Conservation (phyloP, 2,329 filamentous ascomycete species). For the Colletotrichum melonis region DNA sequence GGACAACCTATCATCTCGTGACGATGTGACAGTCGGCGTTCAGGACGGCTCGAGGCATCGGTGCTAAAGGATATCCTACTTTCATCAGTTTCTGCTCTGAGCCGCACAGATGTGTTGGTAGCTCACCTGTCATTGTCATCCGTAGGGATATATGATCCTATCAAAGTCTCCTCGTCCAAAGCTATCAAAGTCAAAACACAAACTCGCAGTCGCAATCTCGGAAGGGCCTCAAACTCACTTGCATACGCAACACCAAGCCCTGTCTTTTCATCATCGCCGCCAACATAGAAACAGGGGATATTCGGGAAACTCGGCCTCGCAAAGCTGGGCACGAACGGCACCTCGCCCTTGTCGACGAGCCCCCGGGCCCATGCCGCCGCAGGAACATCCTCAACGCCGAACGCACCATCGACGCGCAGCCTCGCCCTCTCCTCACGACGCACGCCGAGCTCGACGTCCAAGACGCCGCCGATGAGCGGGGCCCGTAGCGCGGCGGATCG, state of each 20-base stretch:
- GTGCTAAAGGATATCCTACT: constrained; percentile 30
- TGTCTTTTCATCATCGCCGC: constrained; percentile 50
- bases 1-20: constrained; percentile 51
- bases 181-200: constrained; percentile 42
- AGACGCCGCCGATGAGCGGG: constrained; percentile 46
- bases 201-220: neutral
- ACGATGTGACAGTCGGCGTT: constrained; percentile 29
- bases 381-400: constrained; percentile 42
- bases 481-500: constrained; percentile 46
- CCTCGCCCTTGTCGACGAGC: constrained; percentile 51
- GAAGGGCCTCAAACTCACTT: constrained; percentile 48
- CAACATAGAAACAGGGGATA: constrained; percentile 54
- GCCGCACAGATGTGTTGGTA: accelerated
- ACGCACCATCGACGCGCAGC: neutral
- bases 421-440: constrained; percentile 34
- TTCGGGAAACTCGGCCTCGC: constrained; percentile 44
- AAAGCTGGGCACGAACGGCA: constrained; percentile 48
- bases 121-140: constrained; percentile 56
- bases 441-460: constrained; percentile 48
- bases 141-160: constrained; percentile 55
- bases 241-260: constrained; percentile 56
- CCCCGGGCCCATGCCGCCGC: constrained; percentile 53
- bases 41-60: constrained; percentile 27
- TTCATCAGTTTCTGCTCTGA: neutral
- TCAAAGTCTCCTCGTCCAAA: constrained; percentile 47